Evolutionary conservation across 176 grass and related monocot species (phyloP), one percentile per base, ranked within the genome.

Genomic region (Sorghum bicolor): DNA sequence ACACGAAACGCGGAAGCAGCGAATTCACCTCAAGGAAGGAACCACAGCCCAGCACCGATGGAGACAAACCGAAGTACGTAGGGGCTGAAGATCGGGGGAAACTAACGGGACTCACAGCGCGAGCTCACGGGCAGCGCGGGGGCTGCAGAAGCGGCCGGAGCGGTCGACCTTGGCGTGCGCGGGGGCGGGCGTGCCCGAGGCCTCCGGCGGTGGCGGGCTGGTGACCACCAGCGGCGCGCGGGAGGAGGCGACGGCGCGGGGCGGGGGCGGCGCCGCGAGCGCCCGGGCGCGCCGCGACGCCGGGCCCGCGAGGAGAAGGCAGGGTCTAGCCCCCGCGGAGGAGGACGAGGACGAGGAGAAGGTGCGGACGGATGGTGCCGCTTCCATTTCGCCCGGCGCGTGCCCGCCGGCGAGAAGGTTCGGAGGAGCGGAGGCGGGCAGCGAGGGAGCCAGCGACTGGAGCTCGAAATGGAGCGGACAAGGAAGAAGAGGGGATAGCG

Each of bases 51-150:
- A 1, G 5, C 20, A 0, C 64, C 1, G 41, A 26, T 3, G 40
- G 20, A 69, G 39, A 28, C 1, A 53, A 53, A 34, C 15, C 13
- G 30, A 69, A 50, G 43, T 17, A 5, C 9, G 29, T 8, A 4
- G 40, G 2, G 10, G 40, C 40, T 8, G 28, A 14, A 14, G 19
- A 6, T 30, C n/a, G 40, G 43, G 63, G 5, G 8, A 4, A 16
- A 1, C n/a, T n/a, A n/a, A n/a, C 1, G 28, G 62, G 67, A 92
- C 93, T 95, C 80, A 98, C 96, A 98, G 80, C 20, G 96, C 96
- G 76, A 98, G 93, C 89, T 98, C 96, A 19, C 96, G 91, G 10
- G 96, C 89, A 25, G 96, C 91, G 83, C 96, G 90, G 6, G 93
- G 96, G 85, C 89, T 94, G 68, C 82, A 92, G 88, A 98, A 98